Base-by-base conservation (phyloP, 208 protist species). In the Tritrichomonas musculus region DNA sequence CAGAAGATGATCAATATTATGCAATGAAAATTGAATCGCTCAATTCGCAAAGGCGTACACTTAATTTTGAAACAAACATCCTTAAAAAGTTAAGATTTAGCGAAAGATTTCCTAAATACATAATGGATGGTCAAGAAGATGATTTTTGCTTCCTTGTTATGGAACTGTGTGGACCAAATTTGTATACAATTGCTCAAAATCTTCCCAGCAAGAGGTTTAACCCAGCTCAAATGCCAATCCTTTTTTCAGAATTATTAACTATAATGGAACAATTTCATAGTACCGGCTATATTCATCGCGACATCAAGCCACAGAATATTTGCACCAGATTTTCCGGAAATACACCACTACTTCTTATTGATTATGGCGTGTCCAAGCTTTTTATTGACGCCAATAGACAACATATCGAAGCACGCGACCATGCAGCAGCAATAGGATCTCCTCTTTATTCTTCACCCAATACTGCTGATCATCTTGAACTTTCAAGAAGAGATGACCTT, bases 291-390 rank as follows among this genome's bases (percentile, higher is more conserved):
- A 17, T 88, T 57, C 77, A 88, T 57, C 77, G 77, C 27, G 77
- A 88, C 57, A 88, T 88, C 47, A 88, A 88, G 39, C 77, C 77
- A 14, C 47, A 88, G 0, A 88, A 88, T 33, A 57, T 88, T 47
- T 41, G 53, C 25, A 1, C 41, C 17, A 41, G 77, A 53, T 88
- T 55, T 9, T 39, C 22, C 39, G 77, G 77, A 57, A 55, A 44
- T 57, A 33, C 25, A 11, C 47, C 77, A 39, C 5, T 88, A 2
- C 17, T 20, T 33, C 47, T 88, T 14, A 25, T 88, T 39, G 77
- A 88, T 50, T 88, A 44, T 57, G 77, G 77, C 0, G 57, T 88
- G 3, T 88, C 77, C 39, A 88, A 88, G 57, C n/a, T 53, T 39
- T 88, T 57, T 50, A 8, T 47, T 39, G n/a, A 88, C 39, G 3